Evolutionary conservation across 2,329 filamentous ascomycete species (phyloP).

Genomic region (Stachybotrys chartarum): DNA sequence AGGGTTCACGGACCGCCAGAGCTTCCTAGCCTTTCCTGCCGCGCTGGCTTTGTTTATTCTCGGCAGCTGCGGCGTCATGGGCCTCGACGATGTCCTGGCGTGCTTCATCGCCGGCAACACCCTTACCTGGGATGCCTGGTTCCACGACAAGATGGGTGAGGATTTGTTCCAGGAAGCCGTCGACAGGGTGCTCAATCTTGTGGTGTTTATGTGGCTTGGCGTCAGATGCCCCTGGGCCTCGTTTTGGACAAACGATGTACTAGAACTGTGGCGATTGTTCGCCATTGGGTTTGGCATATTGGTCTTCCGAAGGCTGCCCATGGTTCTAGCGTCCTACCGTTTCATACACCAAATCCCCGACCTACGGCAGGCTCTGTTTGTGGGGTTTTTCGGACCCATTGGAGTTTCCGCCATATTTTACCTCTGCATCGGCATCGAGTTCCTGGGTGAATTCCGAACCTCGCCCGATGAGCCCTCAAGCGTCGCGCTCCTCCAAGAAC

Average conservation of each 20-base stretch:
- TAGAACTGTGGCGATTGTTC: conserved; percentile 68
- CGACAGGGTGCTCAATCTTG: conserved; percentile 87
- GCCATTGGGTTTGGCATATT: conserved; percentile 69
- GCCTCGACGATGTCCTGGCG: conserved; percentile 82
- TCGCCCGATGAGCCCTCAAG: conserved; percentile 52
- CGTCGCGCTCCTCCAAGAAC: conserved; percentile 59
- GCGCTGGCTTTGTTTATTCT: conserved; percentile 80
- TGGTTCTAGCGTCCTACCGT: conserved; percentile 66
- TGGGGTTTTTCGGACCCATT: conserved; percentile 90
- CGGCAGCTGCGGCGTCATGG: conserved; percentile 80
- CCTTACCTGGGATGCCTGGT: conserved; percentile 94
- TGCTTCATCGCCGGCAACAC: conserved; percentile 89
- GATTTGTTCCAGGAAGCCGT: conserved; percentile 92
- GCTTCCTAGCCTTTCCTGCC: conserved; percentile 81
- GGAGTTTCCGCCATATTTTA: conserved; percentile 90
- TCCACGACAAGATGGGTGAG: conserved; percentile 78
- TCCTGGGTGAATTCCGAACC: conserved; percentile 47
- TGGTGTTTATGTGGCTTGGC: conserved; percentile 87
- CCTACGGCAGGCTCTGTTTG: conserved; percentile 69
- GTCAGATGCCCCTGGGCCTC: conserved; percentile 73
- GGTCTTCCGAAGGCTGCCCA: conserved; percentile 68
- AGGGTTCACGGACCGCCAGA: conserved; percentile 78
- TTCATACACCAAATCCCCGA: conserved; percentile 74
- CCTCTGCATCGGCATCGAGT: conserved; percentile 73
- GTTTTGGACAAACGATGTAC: conserved; percentile 60